Evolutionary conservation across 495 filamentous ascomycete genomes (phyloP).

Genomic region (Aspergillus olivimuriae): DNA sequence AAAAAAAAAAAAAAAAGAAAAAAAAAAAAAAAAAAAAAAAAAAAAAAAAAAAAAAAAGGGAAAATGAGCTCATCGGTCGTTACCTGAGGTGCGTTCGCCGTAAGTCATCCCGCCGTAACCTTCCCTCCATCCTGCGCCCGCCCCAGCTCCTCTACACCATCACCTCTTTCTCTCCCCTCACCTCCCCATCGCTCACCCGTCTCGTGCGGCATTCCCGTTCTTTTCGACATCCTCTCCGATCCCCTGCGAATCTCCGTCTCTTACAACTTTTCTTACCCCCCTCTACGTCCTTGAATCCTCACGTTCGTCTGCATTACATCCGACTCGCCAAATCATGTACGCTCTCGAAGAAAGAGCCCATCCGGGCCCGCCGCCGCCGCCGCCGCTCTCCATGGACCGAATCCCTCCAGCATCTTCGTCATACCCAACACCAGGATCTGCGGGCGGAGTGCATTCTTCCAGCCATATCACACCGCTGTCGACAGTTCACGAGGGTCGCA

Average conservation of each 20-base stretch:
- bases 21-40: not conserved
- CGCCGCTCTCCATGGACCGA: conserved; percentile 44
- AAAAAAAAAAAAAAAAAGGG: not conserved
- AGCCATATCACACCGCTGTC: conserved; percentile 34
- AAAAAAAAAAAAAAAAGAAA: not conserved
- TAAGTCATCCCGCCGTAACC: no score
- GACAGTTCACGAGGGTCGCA: conserved; percentile 40
- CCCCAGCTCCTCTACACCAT: no score
- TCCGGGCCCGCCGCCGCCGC: conserved; percentile 31
- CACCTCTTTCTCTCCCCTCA: no score
- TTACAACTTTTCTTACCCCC: no score
- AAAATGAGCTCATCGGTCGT: conserved; percentile 12
- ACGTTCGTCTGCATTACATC: no score
- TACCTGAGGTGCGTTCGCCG: no score
- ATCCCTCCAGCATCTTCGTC: conserved; percentile 35
- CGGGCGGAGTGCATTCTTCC: conserved; percentile 25
- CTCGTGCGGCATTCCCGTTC: no score
- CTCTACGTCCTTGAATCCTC: conserved; percentile 7
- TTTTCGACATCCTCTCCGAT: no score
- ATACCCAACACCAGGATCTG: conserved; percentile 35
- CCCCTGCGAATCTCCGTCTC: no score
- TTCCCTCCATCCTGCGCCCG: no score
- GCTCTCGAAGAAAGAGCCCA: conserved; percentile 39
- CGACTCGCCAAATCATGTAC: no score
- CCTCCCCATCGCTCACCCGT: no score